Evolutionary conservation across 305 asterid species (phyloP).

Genomic region (Rubia tinctorum): DNA sequence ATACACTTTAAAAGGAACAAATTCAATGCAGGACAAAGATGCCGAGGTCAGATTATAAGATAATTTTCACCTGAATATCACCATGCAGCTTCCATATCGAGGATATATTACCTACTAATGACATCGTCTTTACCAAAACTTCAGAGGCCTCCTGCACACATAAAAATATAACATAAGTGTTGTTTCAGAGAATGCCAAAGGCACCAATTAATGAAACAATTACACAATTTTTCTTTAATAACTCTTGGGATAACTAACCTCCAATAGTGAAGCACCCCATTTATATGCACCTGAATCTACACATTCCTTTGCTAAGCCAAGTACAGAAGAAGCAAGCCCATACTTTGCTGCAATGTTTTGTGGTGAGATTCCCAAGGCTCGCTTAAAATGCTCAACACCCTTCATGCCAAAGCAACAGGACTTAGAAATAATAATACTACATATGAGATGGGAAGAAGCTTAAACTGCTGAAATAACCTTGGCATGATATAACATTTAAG

Average conservation of each 20-base stretch:
- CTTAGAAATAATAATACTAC: not conserved
- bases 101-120: slow-evolving; percentile 63
- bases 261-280: slow-evolving; percentile 94
- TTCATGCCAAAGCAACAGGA: slow-evolving; percentile 26
- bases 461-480: no score
- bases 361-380: slow-evolving; percentile 69
- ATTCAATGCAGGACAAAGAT: not conserved
- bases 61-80: slow-evolving; percentile 78
- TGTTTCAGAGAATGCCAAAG: slow-evolving; percentile 1
- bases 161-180: slow-evolving; percentile 3
- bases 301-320: slow-evolving; percentile 86
- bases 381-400: slow-evolving; percentile 86
- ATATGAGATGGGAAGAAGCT: not conserved
- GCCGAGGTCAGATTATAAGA: not conserved
- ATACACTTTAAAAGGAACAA: not conserved
- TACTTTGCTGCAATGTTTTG: slow-evolving; percentile 68
- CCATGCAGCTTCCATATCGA: slow-evolving; percentile 96
- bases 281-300: slow-evolving; percentile 69
- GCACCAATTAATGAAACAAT: not conserved
- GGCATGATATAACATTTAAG: no score
- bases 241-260: slow-evolving; percentile 45
- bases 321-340: slow-evolving; percentile 90
- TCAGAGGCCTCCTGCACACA: slow-evolving; percentile 79
- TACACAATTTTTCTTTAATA: not conserved
- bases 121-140: slow-evolving; percentile 50